These are phyloP conservation scores for Phaeotremella fagi DNA, from an alignment of 768 basidiomycete species.

Conservation along the genomic window DNA sequence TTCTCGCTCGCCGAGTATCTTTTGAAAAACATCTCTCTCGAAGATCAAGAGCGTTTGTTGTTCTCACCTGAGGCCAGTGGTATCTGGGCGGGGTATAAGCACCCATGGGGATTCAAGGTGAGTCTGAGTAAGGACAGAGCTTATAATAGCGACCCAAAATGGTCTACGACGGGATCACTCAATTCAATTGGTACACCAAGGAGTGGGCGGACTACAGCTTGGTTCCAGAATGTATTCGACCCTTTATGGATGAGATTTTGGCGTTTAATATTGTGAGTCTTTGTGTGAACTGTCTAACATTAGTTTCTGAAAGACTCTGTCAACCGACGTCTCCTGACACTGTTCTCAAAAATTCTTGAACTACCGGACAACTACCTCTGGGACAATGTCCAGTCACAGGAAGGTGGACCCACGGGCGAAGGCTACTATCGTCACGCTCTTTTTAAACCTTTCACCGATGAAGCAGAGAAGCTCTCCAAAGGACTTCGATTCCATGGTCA, in stretches of 20 bases:
- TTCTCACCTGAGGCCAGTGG: slow-evolving; percentile 26
- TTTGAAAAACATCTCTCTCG: slow-evolving; percentile 23
- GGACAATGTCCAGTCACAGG: slow-evolving; percentile 10
- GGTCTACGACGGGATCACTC: slow-evolving; percentile 17
- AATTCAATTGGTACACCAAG: slow-evolving; percentile 28
- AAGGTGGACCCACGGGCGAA: slow-evolving; percentile 7
- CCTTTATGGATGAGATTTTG: slow-evolving; percentile 29
- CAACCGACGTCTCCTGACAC: slow-evolving; percentile 3
- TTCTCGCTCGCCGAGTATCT: slow-evolving; percentile 29
- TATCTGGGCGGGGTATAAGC: slow-evolving; percentile 32
- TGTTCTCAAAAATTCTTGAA: slow-evolving; percentile 18
- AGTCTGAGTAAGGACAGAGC: background rate
- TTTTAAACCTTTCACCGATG: slow-evolving; percentile 5
- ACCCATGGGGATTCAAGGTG: slow-evolving; percentile 33
- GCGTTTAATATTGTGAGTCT: slow-evolving; percentile 12
- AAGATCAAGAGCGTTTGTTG: slow-evolving; percentile 26
- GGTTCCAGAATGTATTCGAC: slow-evolving; percentile 19
- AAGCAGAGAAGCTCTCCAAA: slow-evolving; percentile 4
- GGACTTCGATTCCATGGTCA: slow-evolving; percentile 27
- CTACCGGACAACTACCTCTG: slow-evolving; percentile 14
- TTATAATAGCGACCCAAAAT: background rate
- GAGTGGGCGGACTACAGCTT: slow-evolving; percentile 10
- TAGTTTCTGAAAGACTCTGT: background rate
- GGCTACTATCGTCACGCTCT: slow-evolving; percentile 3
- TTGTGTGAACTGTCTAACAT: background rate